A percentile compares a stretch with the other conserved stretches of the same genome.
Conservation (phyloP, 176 grass and related monocot species). For the Oryza australiensis region DNA sequence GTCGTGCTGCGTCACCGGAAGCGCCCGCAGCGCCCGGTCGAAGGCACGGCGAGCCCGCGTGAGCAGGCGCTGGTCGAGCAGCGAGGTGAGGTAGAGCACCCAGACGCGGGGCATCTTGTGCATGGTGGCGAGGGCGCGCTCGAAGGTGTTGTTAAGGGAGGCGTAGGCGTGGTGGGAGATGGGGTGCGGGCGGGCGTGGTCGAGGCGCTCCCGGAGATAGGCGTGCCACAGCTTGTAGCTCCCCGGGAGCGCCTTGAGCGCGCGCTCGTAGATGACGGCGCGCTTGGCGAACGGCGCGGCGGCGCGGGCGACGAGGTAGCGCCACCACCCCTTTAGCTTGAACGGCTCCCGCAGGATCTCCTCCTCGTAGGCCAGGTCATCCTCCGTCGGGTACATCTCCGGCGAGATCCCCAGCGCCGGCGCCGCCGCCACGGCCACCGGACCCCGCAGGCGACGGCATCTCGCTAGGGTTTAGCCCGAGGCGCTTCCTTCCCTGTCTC, state of each 20-base stretch:
- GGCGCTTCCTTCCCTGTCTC: too few relatives aligned
- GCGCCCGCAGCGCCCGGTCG: conserved; percentile 70
- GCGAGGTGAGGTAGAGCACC: conserved; percentile 68
- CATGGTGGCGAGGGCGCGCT: conserved; percentile 82
- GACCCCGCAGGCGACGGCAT: conserved; percentile 42
- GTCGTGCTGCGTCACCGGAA: conserved; percentile 87
- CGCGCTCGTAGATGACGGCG: conserved; percentile 75
- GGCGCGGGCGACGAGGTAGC: conserved; percentile 79
- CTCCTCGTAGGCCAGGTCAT: conserved; percentile 80
- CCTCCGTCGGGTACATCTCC: conserved; percentile 67
- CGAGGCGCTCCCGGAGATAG: conserved; percentile 82
- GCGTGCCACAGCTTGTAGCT: conserved; percentile 90
- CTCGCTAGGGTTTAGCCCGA: conserved; percentile 39
- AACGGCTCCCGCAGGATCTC: conserved; percentile 81
- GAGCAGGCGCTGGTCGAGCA: conserved; percentile 71
- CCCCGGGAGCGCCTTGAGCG: conserved; percentile 72
- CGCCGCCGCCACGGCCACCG: conserved; percentile 25
- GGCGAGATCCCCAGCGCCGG: conserved; percentile 50
- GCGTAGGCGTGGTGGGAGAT: conserved; percentile 61
- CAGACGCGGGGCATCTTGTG: conserved; percentile 93
- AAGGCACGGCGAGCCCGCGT: conserved; percentile 59
- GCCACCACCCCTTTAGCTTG: conserved; percentile 86
- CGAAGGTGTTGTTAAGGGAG: conserved; percentile 88
- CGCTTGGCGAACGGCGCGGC: conserved; percentile 68
- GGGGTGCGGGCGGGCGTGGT: conserved; percentile 63